Conservation (phyloP, 2,329 filamentous ascomycete species). For the Xylariaceae sp. region DNA sequence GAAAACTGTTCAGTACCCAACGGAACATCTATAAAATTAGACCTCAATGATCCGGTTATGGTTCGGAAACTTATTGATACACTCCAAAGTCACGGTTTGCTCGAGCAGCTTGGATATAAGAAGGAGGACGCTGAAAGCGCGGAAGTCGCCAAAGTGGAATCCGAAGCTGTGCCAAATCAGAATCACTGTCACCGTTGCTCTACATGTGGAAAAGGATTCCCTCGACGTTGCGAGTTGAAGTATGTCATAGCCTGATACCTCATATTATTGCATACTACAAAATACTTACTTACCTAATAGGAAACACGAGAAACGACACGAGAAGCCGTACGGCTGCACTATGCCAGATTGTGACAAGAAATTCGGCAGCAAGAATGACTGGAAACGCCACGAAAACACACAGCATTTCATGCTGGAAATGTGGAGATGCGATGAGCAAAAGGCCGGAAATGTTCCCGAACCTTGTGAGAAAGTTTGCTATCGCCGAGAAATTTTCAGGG, state of each 20-base stretch:
- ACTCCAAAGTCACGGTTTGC: constrained; percentile 34
- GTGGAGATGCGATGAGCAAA: constrained; percentile 69
- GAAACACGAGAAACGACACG: constrained; percentile 85
- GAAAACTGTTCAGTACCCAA: background rate
- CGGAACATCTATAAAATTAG: background rate
- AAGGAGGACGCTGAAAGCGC: constrained; percentile 24
- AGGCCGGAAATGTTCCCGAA: constrained; percentile 32
- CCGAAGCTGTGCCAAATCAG: constrained; percentile 13
- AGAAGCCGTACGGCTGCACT: constrained; percentile 82
- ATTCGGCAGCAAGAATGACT: constrained; percentile 94
- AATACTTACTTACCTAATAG: constrained; percentile 50
- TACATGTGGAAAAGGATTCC: constrained; percentile 54
- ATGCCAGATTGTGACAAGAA: constrained; percentile 69
- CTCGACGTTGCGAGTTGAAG: constrained; percentile 63
- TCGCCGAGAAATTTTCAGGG: constrained; percentile 62
- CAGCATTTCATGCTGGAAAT: constrained; percentile 75
- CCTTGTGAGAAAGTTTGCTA: constrained; percentile 65
- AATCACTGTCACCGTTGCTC: constrained; percentile 42
- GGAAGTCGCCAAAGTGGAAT: constrained; percentile 26
- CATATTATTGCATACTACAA: background rate
- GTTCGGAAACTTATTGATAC: constrained; percentile 32
- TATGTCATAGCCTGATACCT: constrained; percentile 37
- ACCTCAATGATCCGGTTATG: constrained; percentile 23
- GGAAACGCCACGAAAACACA: constrained; percentile 86
- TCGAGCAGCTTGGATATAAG: constrained; percentile 34